These are phyloP conservation scores for Colletotrichum filicis DNA, from an alignment of 2,329 filamentous ascomycete genomes.

Conservation along the genomic window DNA sequence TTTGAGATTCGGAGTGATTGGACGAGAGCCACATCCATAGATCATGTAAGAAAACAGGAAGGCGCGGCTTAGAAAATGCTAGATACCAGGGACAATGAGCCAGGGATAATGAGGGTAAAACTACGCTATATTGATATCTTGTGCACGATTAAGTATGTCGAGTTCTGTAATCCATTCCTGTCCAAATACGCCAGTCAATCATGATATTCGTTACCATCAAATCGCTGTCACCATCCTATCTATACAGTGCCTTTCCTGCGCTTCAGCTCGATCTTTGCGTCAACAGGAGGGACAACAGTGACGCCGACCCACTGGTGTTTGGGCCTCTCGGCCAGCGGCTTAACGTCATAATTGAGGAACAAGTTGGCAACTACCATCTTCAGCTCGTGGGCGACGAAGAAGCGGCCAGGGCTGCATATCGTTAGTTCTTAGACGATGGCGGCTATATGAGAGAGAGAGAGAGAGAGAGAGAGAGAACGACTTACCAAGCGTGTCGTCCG, in stretches of 20 bases:
- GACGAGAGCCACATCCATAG: too few species aligned
- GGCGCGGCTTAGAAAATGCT: too few species aligned
- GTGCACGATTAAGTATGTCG: background rate
- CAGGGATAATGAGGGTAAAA: too few species aligned
- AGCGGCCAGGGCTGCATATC: conserved; percentile 58
- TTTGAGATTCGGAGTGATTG: too few species aligned
- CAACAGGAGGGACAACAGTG: conserved; percentile 51
- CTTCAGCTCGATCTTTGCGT: conserved; percentile 45
- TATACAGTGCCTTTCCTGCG: conserved; percentile 36
- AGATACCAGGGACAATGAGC: too few species aligned
- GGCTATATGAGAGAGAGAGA: background rate
- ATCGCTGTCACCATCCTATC: too few species aligned
- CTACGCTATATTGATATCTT: background rate
- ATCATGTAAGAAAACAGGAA: too few species aligned
- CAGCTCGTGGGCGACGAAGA: conserved; percentile 66
- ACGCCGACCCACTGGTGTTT: conserved; percentile 56
- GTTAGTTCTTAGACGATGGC: too few species aligned
- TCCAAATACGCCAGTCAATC: background rate
- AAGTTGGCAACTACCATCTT: conserved; percentile 65
- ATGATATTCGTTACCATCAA: background rate
- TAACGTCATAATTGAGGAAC: conserved; percentile 63
- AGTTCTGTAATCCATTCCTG: background rate
- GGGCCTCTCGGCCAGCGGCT: conserved; percentile 50
- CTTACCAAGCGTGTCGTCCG: conserved; percentile 62
- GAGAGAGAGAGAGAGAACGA: too few species aligned